These are phyloP conservation scores for Cordyceps fumosorosea DNA, from an alignment of 2,329 filamentous ascomycete genomes.

Conservation along the genomic window DNA sequence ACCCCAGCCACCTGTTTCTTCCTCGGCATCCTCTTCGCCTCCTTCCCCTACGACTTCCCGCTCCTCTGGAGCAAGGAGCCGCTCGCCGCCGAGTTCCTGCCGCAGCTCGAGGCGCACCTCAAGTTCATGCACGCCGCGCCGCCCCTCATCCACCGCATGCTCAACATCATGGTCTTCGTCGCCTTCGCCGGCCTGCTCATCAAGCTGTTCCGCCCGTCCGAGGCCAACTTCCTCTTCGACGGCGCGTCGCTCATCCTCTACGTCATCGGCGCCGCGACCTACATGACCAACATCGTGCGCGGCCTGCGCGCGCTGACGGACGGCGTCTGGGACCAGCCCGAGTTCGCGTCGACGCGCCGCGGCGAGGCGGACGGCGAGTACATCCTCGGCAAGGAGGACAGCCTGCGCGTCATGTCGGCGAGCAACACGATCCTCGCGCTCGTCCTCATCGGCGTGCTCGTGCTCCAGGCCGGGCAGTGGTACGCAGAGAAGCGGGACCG, in stretches of 20 bases:
- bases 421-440: conserved; percentile 95
- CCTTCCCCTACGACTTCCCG: conserved; percentile 92
- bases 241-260: conserved; percentile 76
- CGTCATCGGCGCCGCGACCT: conserved; percentile 83
- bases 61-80: conserved; percentile 71
- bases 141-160: conserved; percentile 83
- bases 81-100: conserved; percentile 63
- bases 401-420: conserved; percentile 80
- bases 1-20: conserved; percentile 82
- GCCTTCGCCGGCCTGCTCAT: conserved; percentile 83
- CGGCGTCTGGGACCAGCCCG: conserved; percentile 52
- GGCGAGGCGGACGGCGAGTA: conserved; percentile 51
- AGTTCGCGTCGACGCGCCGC: conserved; percentile 30
- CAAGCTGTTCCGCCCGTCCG: conserved; percentile 90
- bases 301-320: conserved; percentile 77
- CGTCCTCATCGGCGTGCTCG: conserved; percentile 83
- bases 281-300: conserved; percentile 94
- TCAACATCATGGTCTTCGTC: conserved; percentile 86
- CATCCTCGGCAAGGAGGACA: conserved; percentile 77
- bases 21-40: conserved; percentile 93
- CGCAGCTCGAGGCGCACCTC: conserved; percentile 82
- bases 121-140: conserved; percentile 87
- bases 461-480: conserved; percentile 95
- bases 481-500: conserved; percentile 92
- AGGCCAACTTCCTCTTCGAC: conserved; percentile 94